Evolutionary conservation across 148 eudicot genomes (phyloP).

Genomic region (Camellia sinensis): DNA sequence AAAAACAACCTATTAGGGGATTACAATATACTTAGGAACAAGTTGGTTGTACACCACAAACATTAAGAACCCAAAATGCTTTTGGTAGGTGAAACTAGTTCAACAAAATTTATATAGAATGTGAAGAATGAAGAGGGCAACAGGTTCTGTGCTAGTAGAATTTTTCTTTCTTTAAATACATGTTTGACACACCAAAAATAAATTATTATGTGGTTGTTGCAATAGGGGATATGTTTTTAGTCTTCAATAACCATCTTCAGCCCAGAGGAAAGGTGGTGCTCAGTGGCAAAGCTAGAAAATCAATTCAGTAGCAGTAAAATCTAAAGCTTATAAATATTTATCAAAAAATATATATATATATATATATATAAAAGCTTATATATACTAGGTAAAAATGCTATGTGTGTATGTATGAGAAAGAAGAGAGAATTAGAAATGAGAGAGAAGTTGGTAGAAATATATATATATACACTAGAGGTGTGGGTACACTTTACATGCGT

Average conservation of each 20-base stretch:
- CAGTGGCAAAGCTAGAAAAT: too few species aligned
- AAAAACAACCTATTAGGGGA: too few species aligned
- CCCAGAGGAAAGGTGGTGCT: neutral
- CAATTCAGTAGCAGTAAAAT: too few species aligned
- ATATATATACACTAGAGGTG: too few species aligned
- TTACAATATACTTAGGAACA: neutral
- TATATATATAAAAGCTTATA: too few species aligned
- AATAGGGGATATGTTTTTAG: neutral
- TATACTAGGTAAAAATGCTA: too few species aligned
- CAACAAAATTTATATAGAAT: neutral
- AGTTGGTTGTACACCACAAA: neutral
- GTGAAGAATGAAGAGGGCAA: neutral
- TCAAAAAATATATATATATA: too few species aligned
- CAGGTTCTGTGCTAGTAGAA: neutral
- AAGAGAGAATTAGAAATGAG: too few species aligned
- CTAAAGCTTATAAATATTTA: too few species aligned
- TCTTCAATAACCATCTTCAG: neutral
- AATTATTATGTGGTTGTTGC: neutral
- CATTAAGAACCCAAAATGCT: neutral
- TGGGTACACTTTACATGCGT: too few species aligned
- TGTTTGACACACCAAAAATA: neutral
- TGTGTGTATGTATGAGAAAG: too few species aligned
- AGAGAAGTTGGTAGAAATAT: too few species aligned
- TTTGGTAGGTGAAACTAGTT: slow-evolving; percentile 11
- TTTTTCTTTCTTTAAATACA: neutral